Percentiles rank a stretch among this genome's conserved stretches.
Conservation (phyloP, 129 eudicot species). For the Flaveria ramosissima region DNA sequence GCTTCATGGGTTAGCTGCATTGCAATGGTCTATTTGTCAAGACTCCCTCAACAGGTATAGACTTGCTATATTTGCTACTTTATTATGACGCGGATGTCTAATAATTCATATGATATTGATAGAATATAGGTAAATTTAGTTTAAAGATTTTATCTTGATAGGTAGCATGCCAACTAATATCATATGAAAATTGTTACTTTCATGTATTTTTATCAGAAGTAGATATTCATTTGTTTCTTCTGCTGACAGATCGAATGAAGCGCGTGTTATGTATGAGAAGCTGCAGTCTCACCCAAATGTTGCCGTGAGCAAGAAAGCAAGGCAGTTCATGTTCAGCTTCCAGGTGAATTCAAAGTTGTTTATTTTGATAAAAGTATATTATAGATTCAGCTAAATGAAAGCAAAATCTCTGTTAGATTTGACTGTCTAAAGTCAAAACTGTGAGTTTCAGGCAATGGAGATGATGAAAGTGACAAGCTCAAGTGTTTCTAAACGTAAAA, state of each 20-base stretch:
- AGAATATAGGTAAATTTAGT: neutral
- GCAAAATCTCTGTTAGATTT: slow-evolving; percentile 11
- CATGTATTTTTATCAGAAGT: neutral
- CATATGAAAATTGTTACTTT: neutral
- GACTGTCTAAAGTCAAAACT: neutral
- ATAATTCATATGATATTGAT: neutral
- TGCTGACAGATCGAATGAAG: slow-evolving; percentile 62
- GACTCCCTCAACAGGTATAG: slow-evolving; percentile 83
- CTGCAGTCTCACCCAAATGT: slow-evolving; percentile 90
- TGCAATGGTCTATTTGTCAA: slow-evolving; percentile 94
- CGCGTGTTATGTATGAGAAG: slow-evolving; percentile 81
- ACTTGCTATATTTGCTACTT: neutral
- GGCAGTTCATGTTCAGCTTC: slow-evolving; percentile 64
- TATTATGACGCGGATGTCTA: neutral
- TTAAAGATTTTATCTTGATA: neutral
- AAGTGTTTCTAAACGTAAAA: slow-evolving; percentile 36
- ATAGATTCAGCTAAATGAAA: neutral
- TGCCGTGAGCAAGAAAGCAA: slow-evolving; percentile 73
- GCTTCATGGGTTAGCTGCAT: slow-evolving; percentile 92
- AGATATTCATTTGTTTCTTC: neutral
- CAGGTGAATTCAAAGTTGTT: slow-evolving; percentile 46
- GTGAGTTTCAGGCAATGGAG: slow-evolving; percentile 82
- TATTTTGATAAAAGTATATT: neutral
- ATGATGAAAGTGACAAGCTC: slow-evolving; percentile 66
- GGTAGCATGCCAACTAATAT: neutral